Base-by-base conservation (phyloP, 495 filamentous ascomycete genomes). In the Pyrenula massariospora region DNA sequence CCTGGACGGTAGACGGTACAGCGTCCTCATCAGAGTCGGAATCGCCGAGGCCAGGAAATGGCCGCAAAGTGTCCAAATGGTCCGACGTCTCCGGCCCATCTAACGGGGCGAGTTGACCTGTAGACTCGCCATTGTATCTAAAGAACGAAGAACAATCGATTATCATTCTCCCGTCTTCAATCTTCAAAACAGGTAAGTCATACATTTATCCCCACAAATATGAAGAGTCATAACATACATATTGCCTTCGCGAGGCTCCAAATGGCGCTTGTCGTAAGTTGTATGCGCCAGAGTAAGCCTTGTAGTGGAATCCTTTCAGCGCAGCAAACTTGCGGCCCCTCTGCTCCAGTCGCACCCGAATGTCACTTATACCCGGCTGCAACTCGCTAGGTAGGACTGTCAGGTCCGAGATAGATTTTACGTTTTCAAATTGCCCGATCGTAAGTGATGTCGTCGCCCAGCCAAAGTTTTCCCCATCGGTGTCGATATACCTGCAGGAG, bases 291-390 rank as follows among this genome's bases (percentile, higher is more conserved):
- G 31, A 42, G 31, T 42, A 42, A 42, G 31, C 31, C 31, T 42
- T 42, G 70, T 95, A 95, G 62, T 92, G 85, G 77, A 92, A 88
- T 21, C 91, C 90, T 56, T 84, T 75, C 42, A 95, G 70, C 0
- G 77, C 66, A 2, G 92, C 85, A 63, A 95, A 96, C 59, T 88
- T 88, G 73, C 86, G 89, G 51, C 91, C 91, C 3, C 91, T 86
- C 58, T 91, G 86, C 58, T 95, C 80, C 15, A 96, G 77, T 48
- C 84, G 76, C 59, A 79, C 68, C 58, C 73, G 75, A 48, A 95
- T 57, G n/a, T 77, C 77, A n/a, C 81, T 78, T 42, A 86, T 73
- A 58, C 92, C 84, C 62, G 86, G 86, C 70, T 94, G 88, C 65
- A 89, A 92, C 56, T 87, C 78, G 10, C 95, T 70, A 1, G 91